Conservation (phyloP, 805 yeast genomes). For the Candida yuanshanica region DNA sequence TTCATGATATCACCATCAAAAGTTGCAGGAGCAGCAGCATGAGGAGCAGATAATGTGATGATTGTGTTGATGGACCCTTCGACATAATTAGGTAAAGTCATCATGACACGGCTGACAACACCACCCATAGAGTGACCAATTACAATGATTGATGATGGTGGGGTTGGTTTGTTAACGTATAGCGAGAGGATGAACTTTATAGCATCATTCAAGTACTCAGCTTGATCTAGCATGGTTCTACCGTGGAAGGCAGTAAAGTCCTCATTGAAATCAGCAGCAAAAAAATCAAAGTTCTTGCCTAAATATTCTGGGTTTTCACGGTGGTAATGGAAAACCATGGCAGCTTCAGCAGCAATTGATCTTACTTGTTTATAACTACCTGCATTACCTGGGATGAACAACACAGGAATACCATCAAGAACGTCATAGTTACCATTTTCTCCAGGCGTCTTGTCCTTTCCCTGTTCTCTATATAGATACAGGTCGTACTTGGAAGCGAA, state of each 20-base stretch:
- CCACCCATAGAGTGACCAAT: constrained; percentile 98
- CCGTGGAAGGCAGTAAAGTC: constrained; percentile 97
- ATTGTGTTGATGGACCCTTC: constrained; percentile 75
- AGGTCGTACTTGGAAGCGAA: constrained; percentile 81
- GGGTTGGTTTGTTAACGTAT: constrained; percentile 36
- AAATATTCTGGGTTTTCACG: constrained; percentile 27
- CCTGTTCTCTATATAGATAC: constrained; percentile 82
- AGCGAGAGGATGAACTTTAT: constrained; percentile 66
- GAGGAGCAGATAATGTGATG: constrained; percentile 85
- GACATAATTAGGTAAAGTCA: constrained; percentile 70
- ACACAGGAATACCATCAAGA: constrained; percentile 71
- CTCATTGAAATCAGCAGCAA: constrained; percentile 90
- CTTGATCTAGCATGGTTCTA: constrained; percentile 86
- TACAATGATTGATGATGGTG: constrained; percentile 68
- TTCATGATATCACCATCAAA: constrained; percentile 84
- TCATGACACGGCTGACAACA: constrained; percentile 80
- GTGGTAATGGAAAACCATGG: constrained; percentile 48
- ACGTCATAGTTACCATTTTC: constrained; percentile 25
- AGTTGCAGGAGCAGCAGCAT: constrained; percentile 85
- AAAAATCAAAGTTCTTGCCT: constrained; percentile 64
- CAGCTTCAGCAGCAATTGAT: constrained; percentile 81
- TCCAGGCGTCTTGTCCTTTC: constrained; percentile 51
- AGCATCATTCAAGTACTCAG: constrained; percentile 89
- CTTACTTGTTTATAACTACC: constrained; percentile 89
- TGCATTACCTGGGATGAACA: constrained; percentile 97